Evolutionary conservation across 768 basidiomycete species (phyloP), one percentile per base, ranked within the genome.

Genomic region (Leccinellum albellum): DNA sequence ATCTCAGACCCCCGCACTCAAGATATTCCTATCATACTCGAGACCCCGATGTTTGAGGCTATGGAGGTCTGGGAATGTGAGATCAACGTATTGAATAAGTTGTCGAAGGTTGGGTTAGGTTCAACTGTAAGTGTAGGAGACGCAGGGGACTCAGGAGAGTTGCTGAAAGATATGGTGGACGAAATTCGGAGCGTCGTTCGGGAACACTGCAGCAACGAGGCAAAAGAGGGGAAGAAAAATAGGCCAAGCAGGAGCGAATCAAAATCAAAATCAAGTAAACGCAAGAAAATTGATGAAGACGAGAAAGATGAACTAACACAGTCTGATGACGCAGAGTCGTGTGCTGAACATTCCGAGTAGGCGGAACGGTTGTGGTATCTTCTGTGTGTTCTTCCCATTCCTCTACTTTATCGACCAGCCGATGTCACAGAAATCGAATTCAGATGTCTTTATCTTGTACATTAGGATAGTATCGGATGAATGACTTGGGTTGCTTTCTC

Each of bases 11-110:
- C 79, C 4, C 83, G 89, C 17, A 77, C 85, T 28, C 80, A 83
- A 55, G 69, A 79, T 46, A 86, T 94, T 32, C 91, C 91, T 1
- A 78, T 95, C 33, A 83, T 95, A 31, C 79, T 94, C 14, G 92
- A 95, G 67, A 94, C 93, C 0, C 89, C 89, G 1, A 81, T 79
- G 26, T 84, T 85, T 60, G 91, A 89, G 55, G 73, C 77, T 17
- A 80, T 79, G 23, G 82, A 81, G 13, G 81, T 88, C 1, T 93
- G 91, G 89, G 78, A 76, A n/a, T 76, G 76, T 52, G 92, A 95
- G 68, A 86, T 92, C 35, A 75, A 78, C 12, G 75, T 87, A 13
- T 73, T 91, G 17, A 80, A 87, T 51, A 61, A 63, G 21, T 58
- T 86, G 15, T 73, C 76, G 6, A 68, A 65, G 21, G 15, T 47